These are phyloP conservation scores for Diplosphaera chodatii DNA, from an alignment of 139 green algal genomes.

Conservation along the genomic window DNA sequence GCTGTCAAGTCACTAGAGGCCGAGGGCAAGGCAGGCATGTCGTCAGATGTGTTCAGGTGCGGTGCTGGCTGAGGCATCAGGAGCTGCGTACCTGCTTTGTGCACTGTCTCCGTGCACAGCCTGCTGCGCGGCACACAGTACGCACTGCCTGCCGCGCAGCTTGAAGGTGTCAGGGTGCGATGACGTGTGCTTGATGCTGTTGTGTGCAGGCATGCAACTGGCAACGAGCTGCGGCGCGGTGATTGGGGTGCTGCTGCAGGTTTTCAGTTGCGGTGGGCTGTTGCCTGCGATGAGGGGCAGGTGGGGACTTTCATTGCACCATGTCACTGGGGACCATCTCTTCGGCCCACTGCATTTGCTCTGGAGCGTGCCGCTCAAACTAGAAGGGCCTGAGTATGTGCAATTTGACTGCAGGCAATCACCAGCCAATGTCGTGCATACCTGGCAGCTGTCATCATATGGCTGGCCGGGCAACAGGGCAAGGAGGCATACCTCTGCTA, in stretches of 20 bases:
- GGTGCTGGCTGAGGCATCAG: no score
- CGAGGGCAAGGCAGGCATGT: conserved; percentile 40
- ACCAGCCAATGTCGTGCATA: conserved; percentile 59
- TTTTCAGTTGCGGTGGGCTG: conserved; percentile 56
- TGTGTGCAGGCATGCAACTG: conserved; percentile 21
- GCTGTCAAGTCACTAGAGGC: conserved; percentile 46
- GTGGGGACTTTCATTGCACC: not conserved
- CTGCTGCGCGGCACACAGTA: no score
- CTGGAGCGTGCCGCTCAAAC: no score
- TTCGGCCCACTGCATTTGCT: no score
- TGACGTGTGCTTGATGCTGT: no score
- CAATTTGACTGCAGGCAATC: conserved; percentile 13
- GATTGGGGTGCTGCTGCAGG: conserved; percentile 42
- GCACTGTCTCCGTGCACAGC: no score
- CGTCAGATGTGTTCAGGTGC: conserved; percentile 41
- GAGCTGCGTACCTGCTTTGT: no score
- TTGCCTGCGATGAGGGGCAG: conserved; percentile 30
- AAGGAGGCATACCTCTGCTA: conserved; percentile 47
- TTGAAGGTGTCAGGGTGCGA: no score
- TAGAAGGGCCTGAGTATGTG: no score
- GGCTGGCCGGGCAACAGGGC: conserved; percentile 47
- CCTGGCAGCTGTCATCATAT: conserved; percentile 61
- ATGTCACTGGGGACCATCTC: no score
- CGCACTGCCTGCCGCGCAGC: no score
- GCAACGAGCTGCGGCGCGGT: conserved; percentile 19